phyloP scores from a whole-genome alignment of 2,329 filamentous ascomycete species.

The Xylariaceae sp. region DNA sequence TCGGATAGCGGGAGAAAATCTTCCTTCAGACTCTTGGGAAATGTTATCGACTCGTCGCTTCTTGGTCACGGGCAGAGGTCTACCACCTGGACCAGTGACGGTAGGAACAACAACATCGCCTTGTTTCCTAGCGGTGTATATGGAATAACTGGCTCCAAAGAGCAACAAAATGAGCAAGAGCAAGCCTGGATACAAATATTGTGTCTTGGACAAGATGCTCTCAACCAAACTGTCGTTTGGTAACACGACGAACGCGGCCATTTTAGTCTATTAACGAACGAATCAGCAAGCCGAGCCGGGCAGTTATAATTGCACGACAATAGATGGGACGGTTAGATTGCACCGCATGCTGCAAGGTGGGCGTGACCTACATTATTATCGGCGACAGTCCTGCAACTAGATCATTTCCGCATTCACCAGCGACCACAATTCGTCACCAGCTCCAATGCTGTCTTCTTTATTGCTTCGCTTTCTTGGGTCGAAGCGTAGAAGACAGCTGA shows the following conservation, averaged over 20 bases:
- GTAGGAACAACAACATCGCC: conserved; percentile 55
- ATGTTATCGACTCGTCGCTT: conserved; percentile 57
- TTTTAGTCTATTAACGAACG: conserved; percentile 37
- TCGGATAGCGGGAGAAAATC: conserved; percentile 51
- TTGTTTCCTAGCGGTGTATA: conserved; percentile 57
- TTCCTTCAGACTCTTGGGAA: conserved; percentile 47
- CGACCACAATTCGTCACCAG: conserved; percentile 18
- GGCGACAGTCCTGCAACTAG: conserved; percentile 36
- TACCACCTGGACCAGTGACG: conserved; percentile 82
- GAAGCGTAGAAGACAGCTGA: conserved; percentile 20
- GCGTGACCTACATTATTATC: conserved; percentile 43
- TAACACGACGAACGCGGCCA: conserved; percentile 41
- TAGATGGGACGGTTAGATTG: conserved; percentile 38
- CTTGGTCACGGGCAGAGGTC: conserved; percentile 77
- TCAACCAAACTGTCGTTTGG: conserved; percentile 47
- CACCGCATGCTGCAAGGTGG: conserved; percentile 43
- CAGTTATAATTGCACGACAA: conserved; percentile 21
- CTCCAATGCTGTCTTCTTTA: conserved; percentile 15
- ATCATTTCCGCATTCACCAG: conserved; percentile 41
- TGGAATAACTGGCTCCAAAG: conserved; percentile 59
- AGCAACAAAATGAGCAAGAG: conserved; percentile 60
- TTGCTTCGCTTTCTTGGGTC: conserved; percentile 14
- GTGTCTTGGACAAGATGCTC: conserved; percentile 52
- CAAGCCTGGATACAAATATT: conserved; percentile 60
- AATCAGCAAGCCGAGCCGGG: conserved; percentile 33